Evolutionary conservation across 306 rosid genomes (phyloP), one percentile per base, ranked within the genome.

Genomic region (Gillenia trifoliata): DNA sequence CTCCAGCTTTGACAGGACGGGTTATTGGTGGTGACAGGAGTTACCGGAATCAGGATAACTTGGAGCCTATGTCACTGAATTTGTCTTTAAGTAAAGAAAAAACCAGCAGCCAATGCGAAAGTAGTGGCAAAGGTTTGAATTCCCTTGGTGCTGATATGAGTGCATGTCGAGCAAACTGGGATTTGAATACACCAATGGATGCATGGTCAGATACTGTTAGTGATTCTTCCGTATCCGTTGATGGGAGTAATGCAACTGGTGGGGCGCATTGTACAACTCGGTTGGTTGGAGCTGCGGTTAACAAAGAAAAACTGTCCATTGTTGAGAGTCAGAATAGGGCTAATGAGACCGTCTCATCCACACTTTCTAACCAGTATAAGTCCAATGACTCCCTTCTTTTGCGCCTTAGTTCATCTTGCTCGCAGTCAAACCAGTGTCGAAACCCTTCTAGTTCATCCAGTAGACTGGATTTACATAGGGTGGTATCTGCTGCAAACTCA

Each of bases 101-200:
- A 40, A 74, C 80, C 52, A 28, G 79, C 78, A 67, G 69, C 63
- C 82, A 72, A 19, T 56, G 81, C 75, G 78, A 70, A 66, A 81
- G 50, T 54, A 73, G 77, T 30, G 85, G 71, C 50, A 61, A 72
- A 55, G 86, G 82, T 69, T 50, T 36, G 65, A 76, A 68, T 55
- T 34, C 54, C 33, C 75, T 23, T 64, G 69, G 78, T 28, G 49
- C 83, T 54, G 81, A 12, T 60, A 76, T 54, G 55, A 79, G 79
- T 60, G 83, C 89, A 65, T 85, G 76, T 78, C 83, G 98, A 85
- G 98, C 85, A 76, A 91, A 91, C 77, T 94, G 99, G 99, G 99
- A 95, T 87, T 84, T 95, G 74, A 95, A 95, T 85, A 92, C 95
- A 71, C 88, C 93, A 3, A 90, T 94, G 96, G 98, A 94, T 78